These are phyloP conservation scores for Pisolithus thermaeus DNA, from an alignment of 1,284 basidiomycete species.

Conservation along the genomic window DNA sequence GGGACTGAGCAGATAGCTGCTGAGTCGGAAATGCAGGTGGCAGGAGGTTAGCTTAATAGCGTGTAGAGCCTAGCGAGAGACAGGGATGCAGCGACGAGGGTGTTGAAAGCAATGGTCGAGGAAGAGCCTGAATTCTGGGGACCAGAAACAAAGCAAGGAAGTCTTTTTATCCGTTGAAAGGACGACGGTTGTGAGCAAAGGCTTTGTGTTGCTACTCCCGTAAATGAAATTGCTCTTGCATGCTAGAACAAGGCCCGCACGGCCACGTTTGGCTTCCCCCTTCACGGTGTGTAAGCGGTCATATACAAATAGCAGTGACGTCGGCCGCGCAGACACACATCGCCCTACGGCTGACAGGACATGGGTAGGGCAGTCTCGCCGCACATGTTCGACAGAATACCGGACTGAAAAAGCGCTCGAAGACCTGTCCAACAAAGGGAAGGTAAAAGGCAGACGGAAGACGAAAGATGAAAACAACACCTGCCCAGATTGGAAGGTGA, in stretches of 20 bases:
- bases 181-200: background rate
- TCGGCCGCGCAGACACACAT: background rate
- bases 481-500: slow-evolving; percentile 1
- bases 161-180: background rate
- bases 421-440: background rate
- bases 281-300: background rate
- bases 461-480: slow-evolving; percentile 9
- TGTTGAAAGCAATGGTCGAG: background rate
- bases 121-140: background rate
- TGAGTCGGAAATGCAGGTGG: background rate
- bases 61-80: background rate
- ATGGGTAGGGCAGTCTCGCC: no score
- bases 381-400: no score
- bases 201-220: background rate
- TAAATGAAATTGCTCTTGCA: background rate
- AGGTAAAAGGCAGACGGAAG: slow-evolving; percentile 7
- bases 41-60: background rate
- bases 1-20: background rate
- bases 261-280: background rate
- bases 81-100: background rate
- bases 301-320: background rate
- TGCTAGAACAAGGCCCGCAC: background rate
- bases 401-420: background rate
- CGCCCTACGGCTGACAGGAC: background rate
- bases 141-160: background rate